phyloP scores from a whole-genome alignment of 495 filamentous ascomycete genomes.

The Xylaria intraflava region DNA sequence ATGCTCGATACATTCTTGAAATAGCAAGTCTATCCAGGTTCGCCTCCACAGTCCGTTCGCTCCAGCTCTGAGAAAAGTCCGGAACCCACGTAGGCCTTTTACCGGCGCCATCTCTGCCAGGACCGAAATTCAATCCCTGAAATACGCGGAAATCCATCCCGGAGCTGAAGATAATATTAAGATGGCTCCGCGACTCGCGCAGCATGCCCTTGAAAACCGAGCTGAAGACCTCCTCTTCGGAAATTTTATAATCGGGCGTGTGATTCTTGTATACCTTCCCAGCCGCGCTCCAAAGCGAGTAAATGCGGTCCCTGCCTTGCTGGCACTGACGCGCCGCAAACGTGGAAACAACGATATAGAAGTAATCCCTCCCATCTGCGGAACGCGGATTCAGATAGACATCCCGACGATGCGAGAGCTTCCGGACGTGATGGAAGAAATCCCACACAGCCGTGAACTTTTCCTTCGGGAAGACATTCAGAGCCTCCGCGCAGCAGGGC shows the following conservation, averaged over 20 bases:
- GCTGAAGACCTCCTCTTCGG: neutral
- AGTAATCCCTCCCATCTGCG: neutral
- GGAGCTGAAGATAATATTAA: no score
- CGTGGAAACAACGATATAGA: neutral
- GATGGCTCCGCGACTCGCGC: neutral
- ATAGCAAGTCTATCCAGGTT: no score
- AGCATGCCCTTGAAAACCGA: neutral
- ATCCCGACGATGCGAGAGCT: neutral
- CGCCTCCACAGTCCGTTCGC: no score
- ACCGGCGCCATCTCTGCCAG: neutral
- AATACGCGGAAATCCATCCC: neutral
- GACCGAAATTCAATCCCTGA: neutral
- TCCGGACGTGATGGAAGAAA: neutral
- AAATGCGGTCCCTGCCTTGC: neutral
- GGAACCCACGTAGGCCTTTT: neutral
- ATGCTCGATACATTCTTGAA: no score
- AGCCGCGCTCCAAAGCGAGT: neutral
- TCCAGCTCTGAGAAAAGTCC: no score
- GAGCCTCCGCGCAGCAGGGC: no score
- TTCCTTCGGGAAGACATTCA: no score
- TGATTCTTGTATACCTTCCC: neutral
- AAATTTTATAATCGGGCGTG: neutral
- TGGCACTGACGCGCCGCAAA: neutral
- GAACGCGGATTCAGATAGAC: neutral
- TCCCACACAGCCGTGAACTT: no score